A percentile compares a stretch with the other conserved stretches of the same genome.
phyloP scores from a whole-genome alignment of 2,329 filamentous ascomycete genomes.

The Cercospora citrullina region DNA sequence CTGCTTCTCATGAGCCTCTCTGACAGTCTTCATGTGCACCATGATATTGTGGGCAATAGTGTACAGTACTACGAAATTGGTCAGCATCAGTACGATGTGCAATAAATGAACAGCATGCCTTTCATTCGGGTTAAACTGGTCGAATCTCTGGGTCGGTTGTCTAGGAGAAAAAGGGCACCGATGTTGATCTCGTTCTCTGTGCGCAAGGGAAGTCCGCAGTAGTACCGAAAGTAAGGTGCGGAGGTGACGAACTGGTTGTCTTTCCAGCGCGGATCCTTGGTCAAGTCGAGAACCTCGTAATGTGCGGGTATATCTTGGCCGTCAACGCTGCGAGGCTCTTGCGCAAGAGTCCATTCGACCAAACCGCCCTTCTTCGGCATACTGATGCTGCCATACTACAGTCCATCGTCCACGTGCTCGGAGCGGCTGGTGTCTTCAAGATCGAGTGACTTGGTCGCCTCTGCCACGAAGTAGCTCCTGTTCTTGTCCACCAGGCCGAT shows the following conservation, averaged over 20 bases:
- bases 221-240: slow-evolving; percentile 38
- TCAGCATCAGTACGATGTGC: neutral
- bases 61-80: slow-evolving; percentile 16
- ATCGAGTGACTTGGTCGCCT: slow-evolving; percentile 52
- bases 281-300: slow-evolving; percentile 39
- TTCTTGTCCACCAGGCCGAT: slow-evolving; percentile 53
- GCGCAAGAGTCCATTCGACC: slow-evolving; percentile 52
- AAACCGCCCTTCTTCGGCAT: slow-evolving; percentile 63
- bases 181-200: slow-evolving; percentile 46
- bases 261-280: slow-evolving; percentile 35
- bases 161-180: slow-evolving; percentile 61
- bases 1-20: slow-evolving; percentile 38
- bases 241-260: slow-evolving; percentile 35
- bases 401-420: slow-evolving; percentile 34
- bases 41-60: slow-evolving; percentile 52
- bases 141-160: slow-evolving; percentile 55
- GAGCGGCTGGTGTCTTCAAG: slow-evolving; percentile 31
- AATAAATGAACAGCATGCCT: slow-evolving; percentile 4
- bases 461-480: slow-evolving; percentile 54
- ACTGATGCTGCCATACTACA: slow-evolving; percentile 49
- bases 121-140: slow-evolving; percentile 21
- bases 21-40: slow-evolving; percentile 38
- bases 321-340: slow-evolving; percentile 21
- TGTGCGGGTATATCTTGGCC: slow-evolving; percentile 38
- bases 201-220: slow-evolving; percentile 38